Percentiles rank a stretch among this genome's conserved stretches.
Conservation (phyloP, 371 early-diverging fungal species). For the Phascolomyces articulosus region DNA sequence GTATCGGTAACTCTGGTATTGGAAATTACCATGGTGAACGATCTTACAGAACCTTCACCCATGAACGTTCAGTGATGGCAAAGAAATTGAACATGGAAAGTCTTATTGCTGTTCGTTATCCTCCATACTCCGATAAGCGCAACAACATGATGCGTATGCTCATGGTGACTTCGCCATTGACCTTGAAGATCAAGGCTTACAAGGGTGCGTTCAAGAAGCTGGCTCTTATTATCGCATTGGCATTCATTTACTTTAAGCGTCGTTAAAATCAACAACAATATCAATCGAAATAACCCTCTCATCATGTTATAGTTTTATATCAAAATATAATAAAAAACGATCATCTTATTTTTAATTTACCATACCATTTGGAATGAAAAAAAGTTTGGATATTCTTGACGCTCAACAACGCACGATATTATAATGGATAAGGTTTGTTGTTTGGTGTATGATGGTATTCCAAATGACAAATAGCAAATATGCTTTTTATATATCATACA, state of each 20-base stretch:
- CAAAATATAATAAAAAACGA: no score
- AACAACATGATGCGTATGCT: slow-evolving; percentile 17
- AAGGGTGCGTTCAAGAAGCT: slow-evolving; percentile 20
- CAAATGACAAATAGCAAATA: no score
- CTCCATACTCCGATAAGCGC: slow-evolving; percentile 22
- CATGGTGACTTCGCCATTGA: slow-evolving; percentile 23
- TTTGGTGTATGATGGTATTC: no score
- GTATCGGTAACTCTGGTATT: slow-evolving; percentile 79
- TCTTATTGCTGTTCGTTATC: slow-evolving; percentile 53
- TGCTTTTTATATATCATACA: no score
- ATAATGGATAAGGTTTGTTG: no score
- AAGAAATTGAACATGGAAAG: slow-evolving; percentile 47
- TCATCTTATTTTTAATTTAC: no score
- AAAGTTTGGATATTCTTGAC: no score
- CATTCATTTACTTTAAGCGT: slow-evolving; percentile 19
- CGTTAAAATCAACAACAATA: no score
- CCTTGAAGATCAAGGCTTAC: slow-evolving; percentile 21
- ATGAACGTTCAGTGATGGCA: slow-evolving; percentile 61
- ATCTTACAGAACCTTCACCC: slow-evolving; percentile 77
- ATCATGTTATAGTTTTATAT: no score
- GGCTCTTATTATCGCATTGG: slow-evolving; percentile 15
- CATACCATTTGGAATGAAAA: no score
- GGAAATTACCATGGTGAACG: slow-evolving; percentile 78
- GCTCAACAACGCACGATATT: no score
- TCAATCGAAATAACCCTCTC: not conserved